phyloP scores from a whole-genome alignment of 2,329 filamentous ascomycete genomes.

The Talaromyces sp. region DNA sequence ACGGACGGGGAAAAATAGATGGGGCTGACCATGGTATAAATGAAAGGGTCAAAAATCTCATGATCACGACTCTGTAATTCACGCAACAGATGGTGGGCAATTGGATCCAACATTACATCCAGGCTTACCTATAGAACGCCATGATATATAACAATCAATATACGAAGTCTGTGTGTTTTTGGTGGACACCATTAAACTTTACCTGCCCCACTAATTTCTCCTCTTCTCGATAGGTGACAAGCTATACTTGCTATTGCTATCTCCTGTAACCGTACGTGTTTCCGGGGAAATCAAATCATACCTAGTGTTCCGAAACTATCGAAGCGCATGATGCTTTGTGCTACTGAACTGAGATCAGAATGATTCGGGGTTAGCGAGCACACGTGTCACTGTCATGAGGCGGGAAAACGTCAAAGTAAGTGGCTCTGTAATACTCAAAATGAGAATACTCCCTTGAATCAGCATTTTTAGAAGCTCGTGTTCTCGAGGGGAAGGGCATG shows the following conservation, averaged over 20 bases:
- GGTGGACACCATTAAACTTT: not conserved
- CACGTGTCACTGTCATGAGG: slow-evolving; percentile 1
- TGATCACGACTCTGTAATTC: not conserved
- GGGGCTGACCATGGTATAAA: not conserved
- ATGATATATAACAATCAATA: not conserved
- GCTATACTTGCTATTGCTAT: not conserved
- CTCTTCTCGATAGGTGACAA: not conserved
- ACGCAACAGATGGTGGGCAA: no score
- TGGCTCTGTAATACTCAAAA: not conserved
- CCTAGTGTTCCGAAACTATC: not conserved
- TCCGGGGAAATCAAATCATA: not conserved
- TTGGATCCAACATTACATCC: not conserved
- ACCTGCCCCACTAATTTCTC: not conserved
- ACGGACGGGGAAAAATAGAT: not conserved
- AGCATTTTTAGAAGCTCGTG: no score
- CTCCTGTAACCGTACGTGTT: not conserved
- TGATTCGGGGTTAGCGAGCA: not conserved
- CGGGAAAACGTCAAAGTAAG: not conserved
- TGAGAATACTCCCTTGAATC: no score
- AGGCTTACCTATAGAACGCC: not conserved
- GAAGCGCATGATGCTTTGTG: not conserved
- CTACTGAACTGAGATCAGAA: not conserved
- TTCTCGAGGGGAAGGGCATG: not conserved
- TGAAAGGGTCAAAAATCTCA: not conserved
- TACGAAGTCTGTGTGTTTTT: not conserved